Percentiles rank a stretch among this genome's conserved stretches.
Evolutionary conservation across 2,329 filamentous ascomycete genomes (phyloP).

Genomic region (Stachybotrys chartarum): DNA sequence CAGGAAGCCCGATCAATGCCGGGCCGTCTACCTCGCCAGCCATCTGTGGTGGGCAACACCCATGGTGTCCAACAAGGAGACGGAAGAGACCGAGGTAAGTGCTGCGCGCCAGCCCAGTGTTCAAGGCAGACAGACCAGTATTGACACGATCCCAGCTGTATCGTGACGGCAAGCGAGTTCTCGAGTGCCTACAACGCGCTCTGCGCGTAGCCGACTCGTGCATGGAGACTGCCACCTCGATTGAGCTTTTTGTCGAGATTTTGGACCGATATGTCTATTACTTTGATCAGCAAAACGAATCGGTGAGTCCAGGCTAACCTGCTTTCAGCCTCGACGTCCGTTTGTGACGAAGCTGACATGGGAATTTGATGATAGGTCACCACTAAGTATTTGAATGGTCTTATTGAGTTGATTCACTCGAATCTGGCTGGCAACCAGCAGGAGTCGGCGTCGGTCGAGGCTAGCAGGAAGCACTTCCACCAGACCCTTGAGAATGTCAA

Average conservation of each 20-base stretch:
- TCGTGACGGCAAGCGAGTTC: constrained; percentile 91
- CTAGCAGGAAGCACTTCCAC: constrained; percentile 87
- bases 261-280: constrained; percentile 98
- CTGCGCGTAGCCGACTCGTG: constrained; percentile 95
- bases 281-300: constrained; percentile 98
- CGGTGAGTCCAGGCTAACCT: constrained; percentile 43
- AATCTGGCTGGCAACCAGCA: constrained; percentile 82
- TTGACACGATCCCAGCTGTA: constrained; percentile 60
- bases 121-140: constrained; percentile 1
- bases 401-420: constrained; percentile 97
- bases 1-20: constrained; percentile 96
- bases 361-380: constrained; percentile 51
- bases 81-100: constrained; percentile 67
- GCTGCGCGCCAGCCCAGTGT: background rate
- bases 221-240: constrained; percentile 96
- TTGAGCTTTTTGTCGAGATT: constrained; percentile 97
- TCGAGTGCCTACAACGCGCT: constrained; percentile 92
- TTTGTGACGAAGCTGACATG: constrained; percentile 8
- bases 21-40: constrained; percentile 91
- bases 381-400: constrained; percentile 93
- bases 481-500: constrained; percentile 91
- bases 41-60: constrained; percentile 98
- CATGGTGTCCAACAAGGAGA: constrained; percentile 66
- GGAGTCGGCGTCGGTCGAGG: constrained; percentile 76
- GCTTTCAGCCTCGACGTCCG: background rate